Evolutionary conservation across 768 basidiomycete species (phyloP).

Genomic region (Strobilomyces echinocephalus): DNA sequence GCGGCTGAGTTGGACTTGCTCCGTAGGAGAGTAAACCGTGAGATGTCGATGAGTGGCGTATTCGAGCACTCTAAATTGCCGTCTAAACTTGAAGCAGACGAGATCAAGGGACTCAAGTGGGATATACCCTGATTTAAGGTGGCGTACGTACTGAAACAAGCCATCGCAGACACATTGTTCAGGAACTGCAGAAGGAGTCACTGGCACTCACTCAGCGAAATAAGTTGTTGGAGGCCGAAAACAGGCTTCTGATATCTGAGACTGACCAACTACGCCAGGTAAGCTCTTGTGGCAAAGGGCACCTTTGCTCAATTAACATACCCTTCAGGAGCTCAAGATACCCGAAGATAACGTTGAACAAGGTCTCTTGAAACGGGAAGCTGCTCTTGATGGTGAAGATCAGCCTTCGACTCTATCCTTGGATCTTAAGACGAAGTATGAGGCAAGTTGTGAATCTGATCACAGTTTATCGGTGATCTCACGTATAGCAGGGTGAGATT

Average conservation of each 20-base stretch:
- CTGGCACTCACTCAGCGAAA: conserved; percentile 54
- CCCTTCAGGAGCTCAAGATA: conserved; percentile 60
- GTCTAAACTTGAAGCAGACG: conserved; percentile 54
- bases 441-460: conserved; percentile 37
- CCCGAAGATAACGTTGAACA: conserved; percentile 75
- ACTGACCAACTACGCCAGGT: conserved; percentile 71
- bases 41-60: conserved; percentile 43
- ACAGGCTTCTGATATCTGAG: conserved; percentile 54
- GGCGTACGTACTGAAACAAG: neutral
- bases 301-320: neutral
- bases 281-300: neutral
- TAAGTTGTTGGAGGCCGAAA: conserved; percentile 74
- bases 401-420: conserved; percentile 10
- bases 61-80: conserved; percentile 29
- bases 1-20: conserved; percentile 50
- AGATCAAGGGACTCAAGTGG: conserved; percentile 82
- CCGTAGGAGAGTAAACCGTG: conserved; percentile 59
- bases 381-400: conserved; percentile 26
- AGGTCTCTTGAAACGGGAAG: conserved; percentile 50
- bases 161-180: conserved; percentile 68
- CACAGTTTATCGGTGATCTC: neutral
- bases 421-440: conserved; percentile 46
- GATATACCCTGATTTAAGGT: neutral
- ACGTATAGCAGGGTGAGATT: conserved; percentile 46
- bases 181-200: conserved; percentile 84